Evolutionary conservation across 768 basidiomycete species (phyloP), one percentile per base, ranked within the genome.

Genomic region (Zangia roseola): DNA sequence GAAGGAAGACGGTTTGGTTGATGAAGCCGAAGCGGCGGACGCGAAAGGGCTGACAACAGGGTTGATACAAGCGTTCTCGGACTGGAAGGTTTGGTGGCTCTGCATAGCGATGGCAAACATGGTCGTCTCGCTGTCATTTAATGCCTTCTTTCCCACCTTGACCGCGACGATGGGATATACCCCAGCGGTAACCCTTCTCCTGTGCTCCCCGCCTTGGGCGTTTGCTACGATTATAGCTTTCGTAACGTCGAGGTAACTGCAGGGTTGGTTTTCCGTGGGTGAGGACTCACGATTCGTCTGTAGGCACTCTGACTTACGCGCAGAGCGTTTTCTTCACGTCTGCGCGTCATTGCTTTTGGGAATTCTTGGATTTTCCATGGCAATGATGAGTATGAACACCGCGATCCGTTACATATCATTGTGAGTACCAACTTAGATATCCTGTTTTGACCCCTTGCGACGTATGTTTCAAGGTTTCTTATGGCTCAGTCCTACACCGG

Each of bases 81-180:
- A 94, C 60, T 83, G 84, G 86, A 88, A 84, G 64, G 88, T 94
- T 33, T 93, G 90, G 86, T 88, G 80, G 79, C 74, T 94, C 37
- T 75, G 85, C 17, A 46, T 89, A 24, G 75, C 83, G 3, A 64
- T 88, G 47, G 79, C 80, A 13, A 76, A 75, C 55, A 75, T 82
- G 69, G 54, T 62, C 31, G 67, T 86, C 31, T 80, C 85, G 9
- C 58, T 90, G 23, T 83, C 82, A 5, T 91, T 91, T 74, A 86
- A 88, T 62, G 83, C 82, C 8, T 90, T 83, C 66, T 91, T 91
- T 70, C 88, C 86, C 6, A 88, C 90, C 0, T 68, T 93, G 47
- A 79, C 78, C 24, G 79, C 76, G 16, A 93, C 90, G 10, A 72
- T 94, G 67, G 85, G 85, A 17, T 87, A 74, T 65, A 73, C 68